These are phyloP conservation scores for Nyctanthes arbortristis DNA, from an alignment of 257 asterid species.

Conservation along the genomic window DNA sequence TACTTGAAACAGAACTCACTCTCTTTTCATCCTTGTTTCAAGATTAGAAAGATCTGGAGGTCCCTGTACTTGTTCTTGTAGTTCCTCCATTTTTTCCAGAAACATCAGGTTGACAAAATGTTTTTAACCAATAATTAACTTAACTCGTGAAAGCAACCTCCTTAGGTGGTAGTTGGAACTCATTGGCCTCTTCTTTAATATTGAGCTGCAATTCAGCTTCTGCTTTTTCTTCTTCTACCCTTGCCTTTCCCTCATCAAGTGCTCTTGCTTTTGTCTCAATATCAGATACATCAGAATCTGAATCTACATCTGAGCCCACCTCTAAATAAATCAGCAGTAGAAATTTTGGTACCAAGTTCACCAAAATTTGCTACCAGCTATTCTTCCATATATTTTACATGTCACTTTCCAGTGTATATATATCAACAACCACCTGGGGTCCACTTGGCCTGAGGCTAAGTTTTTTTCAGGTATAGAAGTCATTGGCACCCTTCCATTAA, in stretches of 20 bases:
- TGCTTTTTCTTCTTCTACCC: conserved; percentile 49
- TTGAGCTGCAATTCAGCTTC: conserved; percentile 59
- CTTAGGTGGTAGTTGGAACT: conserved; percentile 74
- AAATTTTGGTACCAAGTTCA: too few relatives aligned
- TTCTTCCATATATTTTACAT: too few relatives aligned
- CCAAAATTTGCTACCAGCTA: too few relatives aligned
- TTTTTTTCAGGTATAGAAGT: too few relatives aligned
- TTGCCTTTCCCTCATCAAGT: conserved; percentile 50
- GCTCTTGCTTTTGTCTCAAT: conserved; percentile 52
- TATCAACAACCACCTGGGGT: too few relatives aligned
- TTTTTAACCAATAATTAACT: neutral
- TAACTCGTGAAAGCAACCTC: conserved; percentile 40
- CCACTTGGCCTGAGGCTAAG: too few relatives aligned
- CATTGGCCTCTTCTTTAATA: conserved; percentile 71
- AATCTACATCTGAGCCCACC: conserved; percentile 43
- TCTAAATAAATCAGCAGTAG: conserved; percentile 28
- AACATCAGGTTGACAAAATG: neutral
- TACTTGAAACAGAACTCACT: conserved; percentile 36
- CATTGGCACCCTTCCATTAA: too few relatives aligned
- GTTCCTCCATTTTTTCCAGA: too few relatives aligned
- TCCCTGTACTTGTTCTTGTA: conserved; percentile 68
- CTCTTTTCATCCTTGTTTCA: conserved; percentile 83
- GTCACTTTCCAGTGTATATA: too few relatives aligned
- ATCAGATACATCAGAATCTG: conserved; percentile 64
- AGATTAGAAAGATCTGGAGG: conserved; percentile 90